Base-by-base conservation (phyloP, 2,329 filamentous ascomycete genomes). In the Aureobasidium sp. region DNA sequence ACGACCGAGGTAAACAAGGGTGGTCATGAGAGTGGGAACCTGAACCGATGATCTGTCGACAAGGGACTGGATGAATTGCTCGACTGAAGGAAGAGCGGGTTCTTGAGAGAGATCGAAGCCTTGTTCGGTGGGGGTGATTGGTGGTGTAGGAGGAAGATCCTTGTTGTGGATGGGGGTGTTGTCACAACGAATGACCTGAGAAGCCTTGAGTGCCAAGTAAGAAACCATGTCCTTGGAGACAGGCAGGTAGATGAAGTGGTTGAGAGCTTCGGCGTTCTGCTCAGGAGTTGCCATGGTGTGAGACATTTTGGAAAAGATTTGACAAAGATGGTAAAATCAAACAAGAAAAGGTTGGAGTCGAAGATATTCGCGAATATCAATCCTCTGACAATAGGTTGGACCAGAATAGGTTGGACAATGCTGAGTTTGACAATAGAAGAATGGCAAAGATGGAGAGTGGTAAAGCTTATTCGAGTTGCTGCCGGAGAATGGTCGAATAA, bases 11-110 rank as follows among this genome's bases (percentile, higher is more conserved):
- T 97, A 99, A 74, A 97, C 91, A 44, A 99, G 84, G 8, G 92
- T 92, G 39, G 91, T 93, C 94, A 99, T 97, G 68, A 99, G 84
- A 8, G 94, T 99, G 14, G 94, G 90, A 59, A 97, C 92, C 81
- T 97, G 93, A 34, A 97, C 94, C 75, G 97, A 96, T 67, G 93
- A 97, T 64, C 89, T 88, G 71, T 90, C 85, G 65, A 97, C 92
- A 34, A 99, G 83, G 66, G 91, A 91, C 56, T 85, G 87, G 78
- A 99, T 97, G 81, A 97, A 99, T 63, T 87, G 84, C 75, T 96
- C 90, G 39, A 97, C 80, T 0, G 89, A 87, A 3, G 94, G 94
- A 36, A 99, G 72, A 31, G 71, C 62, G 31, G 77, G 72, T 64
- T 81, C 81, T 22, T 60, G 44, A 14, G 55, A 47, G 31, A 47